These are phyloP conservation scores for Penicillium sp. DNA, from an alignment of 2,329 filamentous ascomycete species.

Conservation along the genomic window DNA sequence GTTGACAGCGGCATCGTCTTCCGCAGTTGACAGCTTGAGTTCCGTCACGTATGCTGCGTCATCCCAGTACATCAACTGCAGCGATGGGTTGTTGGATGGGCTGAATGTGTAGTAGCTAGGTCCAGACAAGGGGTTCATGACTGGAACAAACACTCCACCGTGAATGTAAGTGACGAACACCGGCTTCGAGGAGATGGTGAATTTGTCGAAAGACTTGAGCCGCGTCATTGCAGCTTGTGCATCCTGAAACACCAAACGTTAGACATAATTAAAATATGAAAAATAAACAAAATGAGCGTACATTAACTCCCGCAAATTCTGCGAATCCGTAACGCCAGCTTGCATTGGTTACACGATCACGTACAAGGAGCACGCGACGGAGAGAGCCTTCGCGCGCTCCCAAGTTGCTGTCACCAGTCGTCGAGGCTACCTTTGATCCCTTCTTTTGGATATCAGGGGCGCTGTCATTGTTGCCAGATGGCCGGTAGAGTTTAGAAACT, in stretches of 20 bases:
- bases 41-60: conserved; percentile 69
- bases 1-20: conserved; percentile 36
- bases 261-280: neutral
- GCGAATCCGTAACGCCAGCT: conserved; percentile 82
- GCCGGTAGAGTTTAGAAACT: conserved; percentile 69
- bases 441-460: conserved; percentile 45
- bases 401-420: conserved; percentile 58
- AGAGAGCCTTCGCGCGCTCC: conserved; percentile 74
- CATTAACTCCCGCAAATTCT: conserved; percentile 71
- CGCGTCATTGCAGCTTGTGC: conserved; percentile 71
- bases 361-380: conserved; percentile 71
- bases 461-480: conserved; percentile 35
- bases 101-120: conserved; percentile 66
- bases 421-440: conserved; percentile 53
- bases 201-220: conserved; percentile 68
- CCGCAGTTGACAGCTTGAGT: conserved; percentile 56
- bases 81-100: conserved; percentile 64
- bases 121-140: conserved; percentile 58
- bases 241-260: conserved; percentile 46
- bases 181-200: conserved; percentile 72
- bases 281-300: conserved; percentile 21
- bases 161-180: conserved; percentile 74
- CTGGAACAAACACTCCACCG: conserved; percentile 78
- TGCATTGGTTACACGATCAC: conserved; percentile 67
- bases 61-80: conserved; percentile 75